Evolutionary conservation across 2,329 filamentous ascomycete species (phyloP).

Genomic region (Hypomyces perniciosus): DNA sequence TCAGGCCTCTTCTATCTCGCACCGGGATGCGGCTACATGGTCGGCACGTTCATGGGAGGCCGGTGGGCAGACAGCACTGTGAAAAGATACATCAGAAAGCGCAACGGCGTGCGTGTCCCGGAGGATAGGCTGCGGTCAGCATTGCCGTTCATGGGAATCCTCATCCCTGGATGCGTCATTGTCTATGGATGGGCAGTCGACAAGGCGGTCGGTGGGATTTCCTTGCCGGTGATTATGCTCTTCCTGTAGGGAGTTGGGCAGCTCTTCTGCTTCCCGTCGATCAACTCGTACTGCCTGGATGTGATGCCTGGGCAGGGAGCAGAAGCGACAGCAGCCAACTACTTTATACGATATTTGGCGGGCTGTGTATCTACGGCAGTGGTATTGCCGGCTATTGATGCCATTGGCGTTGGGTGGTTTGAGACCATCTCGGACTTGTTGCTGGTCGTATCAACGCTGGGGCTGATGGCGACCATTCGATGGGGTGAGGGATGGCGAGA

Average conservation of each 20-base stretch:
- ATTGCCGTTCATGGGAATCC: conserved; percentile 49
- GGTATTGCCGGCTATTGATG: conserved; percentile 67
- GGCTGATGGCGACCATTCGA: conserved; percentile 32
- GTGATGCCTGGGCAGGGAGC: conserved; percentile 64
- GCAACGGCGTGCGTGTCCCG: conserved; percentile 53
- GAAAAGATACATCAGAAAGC: conserved; percentile 56
- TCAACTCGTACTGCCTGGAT: conserved; percentile 79
- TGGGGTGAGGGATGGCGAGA: conserved; percentile 37
- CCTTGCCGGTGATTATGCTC: conserved; percentile 63
- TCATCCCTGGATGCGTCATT: conserved; percentile 58
- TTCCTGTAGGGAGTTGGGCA: conserved; percentile 70
- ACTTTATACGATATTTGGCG: conserved; percentile 70
- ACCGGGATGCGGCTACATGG: conserved; percentile 62
- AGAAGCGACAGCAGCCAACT: conserved; percentile 76
- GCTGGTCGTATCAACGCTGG: conserved; percentile 31
- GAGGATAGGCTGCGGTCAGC: conserved; percentile 62
- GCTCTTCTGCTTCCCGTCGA: conserved; percentile 66
- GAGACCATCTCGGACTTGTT: conserved; percentile 53
- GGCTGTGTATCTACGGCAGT: conserved; percentile 64
- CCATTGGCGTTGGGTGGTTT: conserved; percentile 76
- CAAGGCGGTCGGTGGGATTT: conserved; percentile 44
- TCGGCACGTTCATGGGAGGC: conserved; percentile 66
- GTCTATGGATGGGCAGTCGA: conserved; percentile 53
- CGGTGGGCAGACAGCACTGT: conserved; percentile 63
- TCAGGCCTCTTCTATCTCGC: conserved; percentile 69